These are phyloP conservation scores for Capniomyces stellatus DNA, from an alignment of 371 early-diverging fungal species.

Conservation along the genomic window DNA sequence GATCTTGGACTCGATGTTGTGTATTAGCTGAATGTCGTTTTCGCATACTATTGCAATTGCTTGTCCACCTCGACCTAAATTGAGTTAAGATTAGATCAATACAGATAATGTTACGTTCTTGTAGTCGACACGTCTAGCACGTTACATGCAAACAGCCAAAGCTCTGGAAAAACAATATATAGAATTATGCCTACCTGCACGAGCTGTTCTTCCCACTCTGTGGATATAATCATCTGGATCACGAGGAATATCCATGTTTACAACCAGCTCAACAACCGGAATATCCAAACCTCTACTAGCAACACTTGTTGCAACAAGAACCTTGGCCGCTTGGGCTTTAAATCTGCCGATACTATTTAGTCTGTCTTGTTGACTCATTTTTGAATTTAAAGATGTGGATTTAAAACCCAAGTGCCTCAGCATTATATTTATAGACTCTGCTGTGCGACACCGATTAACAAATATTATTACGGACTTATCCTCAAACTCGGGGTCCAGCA, in stretches of 20 bases:
- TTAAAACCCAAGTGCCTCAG: conserved; percentile 72
- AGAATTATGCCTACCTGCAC: too few species aligned
- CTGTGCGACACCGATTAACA: conserved; percentile 60
- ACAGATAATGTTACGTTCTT: too few species aligned
- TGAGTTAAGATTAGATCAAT: too few species aligned
- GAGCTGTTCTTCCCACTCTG: conserved; percentile 97
- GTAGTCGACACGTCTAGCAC: too few species aligned
- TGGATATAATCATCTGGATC: conserved; percentile 96
- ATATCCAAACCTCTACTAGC: conserved; percentile 98
- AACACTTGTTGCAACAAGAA: conserved; percentile 94
- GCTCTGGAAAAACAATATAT: too few species aligned
- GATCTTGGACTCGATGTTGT: conserved; percentile 70
- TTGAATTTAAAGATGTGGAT: conserved; percentile 80
- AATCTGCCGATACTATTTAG: conserved; percentile 82
- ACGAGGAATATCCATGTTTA: conserved; percentile 97
- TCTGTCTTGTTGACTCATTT: conserved; percentile 84
- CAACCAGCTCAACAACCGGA: conserved; percentile 79
- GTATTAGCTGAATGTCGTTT: conserved; percentile 72
- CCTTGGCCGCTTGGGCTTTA: conserved; percentile 58
- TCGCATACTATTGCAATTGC: conserved; percentile 86
- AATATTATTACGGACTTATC: conserved; percentile 83
- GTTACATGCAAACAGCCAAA: too few species aligned
- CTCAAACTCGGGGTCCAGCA: conserved; percentile 44
- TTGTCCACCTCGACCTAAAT: conserved; percentile 69
- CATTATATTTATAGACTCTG: conserved; percentile 65